Evolutionary conservation across 2,329 filamentous ascomycete species (phyloP), one percentile per base, ranked within the genome.

Genomic region (Mycosphaerella arachidis): DNA sequence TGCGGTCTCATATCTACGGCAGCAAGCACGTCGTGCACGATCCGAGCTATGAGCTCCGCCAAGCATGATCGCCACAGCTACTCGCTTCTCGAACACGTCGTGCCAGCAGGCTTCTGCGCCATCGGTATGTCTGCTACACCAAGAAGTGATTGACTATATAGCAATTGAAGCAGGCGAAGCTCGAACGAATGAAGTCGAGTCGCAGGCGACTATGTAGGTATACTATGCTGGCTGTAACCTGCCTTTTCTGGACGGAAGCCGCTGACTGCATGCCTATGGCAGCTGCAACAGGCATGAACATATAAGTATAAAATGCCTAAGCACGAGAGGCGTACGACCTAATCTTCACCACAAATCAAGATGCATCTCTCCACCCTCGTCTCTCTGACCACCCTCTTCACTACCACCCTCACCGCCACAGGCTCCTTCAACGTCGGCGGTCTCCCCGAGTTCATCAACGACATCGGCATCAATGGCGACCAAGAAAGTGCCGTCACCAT

Each of bases 401-500:
- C 37, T 3, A 12, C 55, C 4, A 20, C 24, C 18, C 20, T 56
- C 37, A n/a, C 40, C 37, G 18, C 27, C 20, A 31, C 45, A 37
- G 55, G 55, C 31, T n/a, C 55, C 16, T 81, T 86, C 70, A 80
- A 77, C 59, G 70, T 82, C 35, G 84, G 84, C 16, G 84, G 84
- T 20, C 77, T 86, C 2, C 85, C 85, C 1, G 71, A 74, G 1
- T 72, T 84, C 57, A 69, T 88, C 51, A 83, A 87, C 62, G 72
- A 70, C 66, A 88, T 88, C 69, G 84, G 81, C 6, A 81, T 87
- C 1, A 79, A 82, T 1, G 85, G 86, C 29, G 82, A 86, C 72
- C 88, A 88, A 73, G 74, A 76, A 0, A 77, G 76, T 7, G 88
- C 88, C 72, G 78, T 84, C 1, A 75, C 75, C 9, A 71, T 74